Percentiles rank a stretch among this genome's conserved stretches.
Evolutionary conservation across 495 filamentous ascomycete genomes (phyloP).

Genomic region (Aspergillus homomorphus): DNA sequence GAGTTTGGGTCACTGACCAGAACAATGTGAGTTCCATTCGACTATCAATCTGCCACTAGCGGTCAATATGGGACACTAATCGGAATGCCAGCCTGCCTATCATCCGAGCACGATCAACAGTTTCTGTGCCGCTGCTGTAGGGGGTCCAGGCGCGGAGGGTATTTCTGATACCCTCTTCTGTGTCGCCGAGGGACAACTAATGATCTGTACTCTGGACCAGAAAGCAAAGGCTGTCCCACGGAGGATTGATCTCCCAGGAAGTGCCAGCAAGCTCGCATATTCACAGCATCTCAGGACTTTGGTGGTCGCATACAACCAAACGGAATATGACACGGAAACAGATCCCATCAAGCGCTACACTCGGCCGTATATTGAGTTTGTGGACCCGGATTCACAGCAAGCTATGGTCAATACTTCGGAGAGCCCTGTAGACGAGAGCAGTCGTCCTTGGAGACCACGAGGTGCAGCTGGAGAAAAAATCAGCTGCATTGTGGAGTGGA

Average conservation of each 20-base stretch:
- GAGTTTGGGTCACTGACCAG: constrained; percentile 46
- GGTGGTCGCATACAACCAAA: constrained; percentile 39
- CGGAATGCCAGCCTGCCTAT: constrained; percentile 35
- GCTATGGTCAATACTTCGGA: constrained; percentile 16
- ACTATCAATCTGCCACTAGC: no score
- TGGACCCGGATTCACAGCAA: constrained; percentile 38
- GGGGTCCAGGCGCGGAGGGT: constrained; percentile 11
- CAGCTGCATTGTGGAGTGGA: constrained; percentile 51
- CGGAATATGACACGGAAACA: constrained; percentile 19
- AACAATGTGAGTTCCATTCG: constrained; percentile 37
- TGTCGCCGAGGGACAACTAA: constrained; percentile 39
- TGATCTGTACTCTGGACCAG: constrained; percentile 37
- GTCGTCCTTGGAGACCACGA: constrained; percentile 31
- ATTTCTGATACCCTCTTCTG: constrained; percentile 39
- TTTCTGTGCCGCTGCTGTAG: constrained; percentile 27
- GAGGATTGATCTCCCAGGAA: constrained; percentile 41
- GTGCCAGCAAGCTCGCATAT: constrained; percentile 40
- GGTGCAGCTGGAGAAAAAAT: constrained; percentile 45
- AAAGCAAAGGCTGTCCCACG: constrained; percentile 40
- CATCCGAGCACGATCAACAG: constrained; percentile 34
- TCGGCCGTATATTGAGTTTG: constrained; percentile 39
- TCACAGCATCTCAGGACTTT: constrained; percentile 39
- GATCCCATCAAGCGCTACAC: constrained; percentile 27
- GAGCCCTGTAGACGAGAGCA: constrained; percentile 1
- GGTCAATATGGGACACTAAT: constrained; percentile 10